Base-by-base conservation (phyloP, 768 basidiomycete genomes). In the Artomyces pyxidatus region DNA sequence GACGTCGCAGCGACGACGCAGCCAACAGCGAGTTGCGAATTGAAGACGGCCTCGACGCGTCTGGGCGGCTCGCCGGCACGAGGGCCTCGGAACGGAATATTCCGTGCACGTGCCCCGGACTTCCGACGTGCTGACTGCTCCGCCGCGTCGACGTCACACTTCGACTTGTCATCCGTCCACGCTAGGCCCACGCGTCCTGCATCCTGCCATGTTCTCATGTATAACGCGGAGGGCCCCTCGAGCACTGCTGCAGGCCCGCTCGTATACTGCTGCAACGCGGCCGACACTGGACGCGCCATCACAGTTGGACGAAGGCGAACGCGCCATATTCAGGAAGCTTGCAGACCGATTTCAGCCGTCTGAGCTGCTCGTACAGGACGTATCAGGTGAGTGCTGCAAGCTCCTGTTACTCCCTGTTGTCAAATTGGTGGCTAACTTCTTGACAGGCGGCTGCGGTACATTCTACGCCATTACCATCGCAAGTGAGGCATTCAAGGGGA, bases 381-480 rank as follows among this genome's bases (percentile, higher is more conserved):
- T 94, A n/a, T 98, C 94, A 23, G 95, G 95, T 93, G 21, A 53
- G 77, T 61, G 25, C 17, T 21, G n/a, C 35, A 41, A n/a, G 41
- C 40, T 28, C 55, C 25, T 14, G 49, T 5, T 3, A 48, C 28
- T 22, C 22, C 25, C 30, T 30, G 25, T 19, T 25, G 28, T 26
- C 40, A 35, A 45, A 38, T 25, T 21, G 12, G 41, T 10, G 21
- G 32, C 16, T 22, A 7, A 26, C 14, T 16, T 5, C n/a, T 39
- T 2, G 8, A 16, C 46, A 96, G 95, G 93, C 47, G 96, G 96
- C 21, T 98, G 96, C 62, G 96, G 96, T n/a, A 77, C 83, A 4
- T 99, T 98, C 68, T 99, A 95, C 59, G 88, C 93, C 37, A 94
- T 99, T 53, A 76, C 78, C 11, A 88, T 99, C 53, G 78, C 86